Conservation (phyloP, 1,139 yeast genomes). For the Pichia sp. region DNA sequence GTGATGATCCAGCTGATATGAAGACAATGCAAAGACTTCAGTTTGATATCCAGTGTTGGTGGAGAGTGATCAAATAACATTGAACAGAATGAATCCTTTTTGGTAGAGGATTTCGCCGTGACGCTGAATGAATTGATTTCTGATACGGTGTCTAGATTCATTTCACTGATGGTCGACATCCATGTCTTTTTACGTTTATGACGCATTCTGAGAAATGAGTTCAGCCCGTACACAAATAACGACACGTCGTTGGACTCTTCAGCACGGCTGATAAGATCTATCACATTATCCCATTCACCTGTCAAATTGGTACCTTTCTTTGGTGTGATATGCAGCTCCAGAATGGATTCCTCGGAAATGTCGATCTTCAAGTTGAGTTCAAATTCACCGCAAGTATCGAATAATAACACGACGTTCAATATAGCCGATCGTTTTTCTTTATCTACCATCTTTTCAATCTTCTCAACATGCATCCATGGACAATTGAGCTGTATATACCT, state of each 20-base stretch:
- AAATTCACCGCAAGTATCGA: slow-evolving; percentile 1
- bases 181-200: slow-evolving; percentile 6
- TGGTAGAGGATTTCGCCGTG: background rate
- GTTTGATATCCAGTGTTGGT: background rate
- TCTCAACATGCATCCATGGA: slow-evolving; percentile 19
- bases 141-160: too few relatives aligned
- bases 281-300: background rate
- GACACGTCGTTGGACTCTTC: slow-evolving; percentile 16
- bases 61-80: slow-evolving; percentile 6
- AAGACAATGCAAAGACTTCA: background rate
- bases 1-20: background rate
- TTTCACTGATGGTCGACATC: too few relatives aligned
- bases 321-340: background rate
- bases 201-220: slow-evolving; percentile 8
- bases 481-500: slow-evolving; percentile 16
- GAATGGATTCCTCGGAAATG: background rate
- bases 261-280: slow-evolving; percentile 11
- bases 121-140: background rate
- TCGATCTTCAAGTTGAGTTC: background rate
- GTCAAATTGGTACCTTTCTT: background rate
- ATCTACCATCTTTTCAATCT: background rate
- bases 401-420: background rate
- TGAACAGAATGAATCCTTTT: too few relatives aligned
- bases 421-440: too few relatives aligned
- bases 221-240: slow-evolving; percentile 15